Conservation (phyloP, 1,284 basidiomycete genomes). For the Apiotrichum laibachii region DNA sequence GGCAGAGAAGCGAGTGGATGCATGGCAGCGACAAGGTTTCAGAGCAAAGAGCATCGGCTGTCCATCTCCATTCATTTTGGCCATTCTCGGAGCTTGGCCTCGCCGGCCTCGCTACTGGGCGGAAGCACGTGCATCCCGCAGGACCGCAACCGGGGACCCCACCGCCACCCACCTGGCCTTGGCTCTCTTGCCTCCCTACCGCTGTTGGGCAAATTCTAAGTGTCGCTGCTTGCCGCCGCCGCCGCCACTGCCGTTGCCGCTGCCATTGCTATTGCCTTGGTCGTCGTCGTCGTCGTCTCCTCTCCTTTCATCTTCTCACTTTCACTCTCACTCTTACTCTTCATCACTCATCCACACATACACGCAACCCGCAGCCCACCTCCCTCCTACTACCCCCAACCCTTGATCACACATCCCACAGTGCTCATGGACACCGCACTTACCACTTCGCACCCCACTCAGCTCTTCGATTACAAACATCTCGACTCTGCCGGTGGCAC, state of each 20-base stretch:
- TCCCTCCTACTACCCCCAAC: not conserved
- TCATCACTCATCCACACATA: not conserved
- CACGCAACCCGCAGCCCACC: not conserved
- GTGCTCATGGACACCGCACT: slow-evolving; percentile 6
- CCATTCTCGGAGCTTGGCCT: no score
- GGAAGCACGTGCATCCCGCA: not conserved
- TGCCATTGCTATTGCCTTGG: no score
- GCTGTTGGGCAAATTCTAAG: not conserved
- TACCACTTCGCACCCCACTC: slow-evolving; percentile 1
- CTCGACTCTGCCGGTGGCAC: slow-evolving; percentile 12
- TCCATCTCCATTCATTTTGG: not conserved
- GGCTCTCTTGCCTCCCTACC: not conserved
- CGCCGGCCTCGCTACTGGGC: not conserved
- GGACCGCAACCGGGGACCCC: not conserved
- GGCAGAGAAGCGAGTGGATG: not conserved
- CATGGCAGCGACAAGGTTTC: no score
- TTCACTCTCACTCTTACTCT: not conserved
- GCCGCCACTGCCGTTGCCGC: not conserved
- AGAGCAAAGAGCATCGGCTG: not conserved
- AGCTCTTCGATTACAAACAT: slow-evolving; percentile 3
- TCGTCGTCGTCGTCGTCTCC: not conserved
- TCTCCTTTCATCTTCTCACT: not conserved
- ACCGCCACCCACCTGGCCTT: slow-evolving; percentile 2
- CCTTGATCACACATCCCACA: not conserved
- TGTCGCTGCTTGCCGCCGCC: not conserved